Base-by-base conservation (phyloP, 352 stramenopile genomes). In the Hyaloperonospora brassicae region DNA sequence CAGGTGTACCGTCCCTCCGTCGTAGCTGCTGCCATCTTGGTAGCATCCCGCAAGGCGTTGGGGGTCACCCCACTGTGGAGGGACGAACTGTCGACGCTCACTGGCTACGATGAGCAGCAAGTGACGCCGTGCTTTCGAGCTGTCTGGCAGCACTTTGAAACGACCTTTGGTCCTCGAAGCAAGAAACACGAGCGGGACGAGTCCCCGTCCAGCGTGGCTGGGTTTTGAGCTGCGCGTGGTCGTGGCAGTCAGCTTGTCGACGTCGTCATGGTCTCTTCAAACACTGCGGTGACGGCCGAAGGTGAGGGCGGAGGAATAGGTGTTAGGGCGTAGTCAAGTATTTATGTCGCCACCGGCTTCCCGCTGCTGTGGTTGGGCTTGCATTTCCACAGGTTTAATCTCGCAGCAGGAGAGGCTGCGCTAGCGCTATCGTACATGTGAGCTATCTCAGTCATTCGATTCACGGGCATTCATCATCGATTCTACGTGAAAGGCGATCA, bases 1-100 rank as follows among this genome's bases (percentile, higher is more conserved):
- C 80, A 90, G 44, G 79, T 85, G 13, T 95, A 86, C 54, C 79
- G 81, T 2, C 84, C 84, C 27, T 95, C 84, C 0, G 67, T 95
- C 11, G 66, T 92, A 13, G 84, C 84, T 4, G 79, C 84, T 0
- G 72, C 69, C 35, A 90, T 90, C 53, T 58, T 95, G 38, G 80
- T 84, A 3, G 80, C 77, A 14, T 87, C 79, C 4, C 66, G 84
- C 30, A 88, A 90, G 68, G 79, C 81, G 8, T 57, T 95, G 3
- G 78, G 76, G 21, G 86, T 93, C 56, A 80, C 66, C 34, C 82
- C 84, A 17, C 65, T 93, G 13, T 95, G 84, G 84, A 66, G 82
- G 52, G 73, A 92, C 59, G 84, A 95, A 56, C 58, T 95, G 42
- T 79, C 79, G 21, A 71, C 82, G 38, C 62, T 92, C 9, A 90